phyloP scores from a whole-genome alignment of 352 stramenopile genomes.

The Pythium vanterpoolii region DNA sequence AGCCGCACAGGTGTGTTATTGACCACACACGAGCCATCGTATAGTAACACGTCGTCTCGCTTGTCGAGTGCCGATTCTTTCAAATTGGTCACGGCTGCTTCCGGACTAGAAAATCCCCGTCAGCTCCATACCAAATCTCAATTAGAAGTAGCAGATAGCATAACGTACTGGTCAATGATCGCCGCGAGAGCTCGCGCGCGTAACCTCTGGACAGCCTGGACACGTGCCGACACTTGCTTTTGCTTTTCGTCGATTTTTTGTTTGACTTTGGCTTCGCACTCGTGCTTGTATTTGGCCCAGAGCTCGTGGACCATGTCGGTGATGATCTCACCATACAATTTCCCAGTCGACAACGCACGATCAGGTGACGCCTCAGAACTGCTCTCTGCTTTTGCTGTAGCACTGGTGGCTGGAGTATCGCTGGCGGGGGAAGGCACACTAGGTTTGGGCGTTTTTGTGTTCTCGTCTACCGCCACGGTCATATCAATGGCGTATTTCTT shows the following conservation, averaged over 20 bases:
- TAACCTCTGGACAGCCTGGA: constrained; percentile 59
- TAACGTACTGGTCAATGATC: constrained; percentile 66
- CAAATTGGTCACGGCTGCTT: constrained; percentile 43
- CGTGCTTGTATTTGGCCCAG: constrained; percentile 49
- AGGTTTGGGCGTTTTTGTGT: neutral
- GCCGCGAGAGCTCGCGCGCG: constrained; percentile 44
- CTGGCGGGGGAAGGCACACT: neutral
- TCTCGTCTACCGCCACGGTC: neutral
- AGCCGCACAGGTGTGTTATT: constrained; percentile 70
- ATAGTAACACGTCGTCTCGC: constrained; percentile 73
- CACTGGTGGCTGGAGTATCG: neutral
- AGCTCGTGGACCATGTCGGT: constrained; percentile 69
- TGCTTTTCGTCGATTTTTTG: constrained; percentile 82
- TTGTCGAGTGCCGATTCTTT: constrained; percentile 27
- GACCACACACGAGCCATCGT: constrained; percentile 72
- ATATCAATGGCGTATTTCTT: constrained; percentile 64
- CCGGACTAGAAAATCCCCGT: constrained; percentile 26
- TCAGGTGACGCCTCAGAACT: constrained; percentile 12
- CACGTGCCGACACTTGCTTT: constrained; percentile 58
- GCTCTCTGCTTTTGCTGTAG: neutral
- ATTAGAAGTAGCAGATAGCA: neutral
- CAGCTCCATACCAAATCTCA: neutral
- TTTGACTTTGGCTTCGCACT: constrained; percentile 52
- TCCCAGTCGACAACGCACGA: constrained; percentile 17
- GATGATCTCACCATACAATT: constrained; percentile 69